These are phyloP conservation scores for Vararia minispora DNA, from an alignment of 768 basidiomycete species.

Conservation along the genomic window DNA sequence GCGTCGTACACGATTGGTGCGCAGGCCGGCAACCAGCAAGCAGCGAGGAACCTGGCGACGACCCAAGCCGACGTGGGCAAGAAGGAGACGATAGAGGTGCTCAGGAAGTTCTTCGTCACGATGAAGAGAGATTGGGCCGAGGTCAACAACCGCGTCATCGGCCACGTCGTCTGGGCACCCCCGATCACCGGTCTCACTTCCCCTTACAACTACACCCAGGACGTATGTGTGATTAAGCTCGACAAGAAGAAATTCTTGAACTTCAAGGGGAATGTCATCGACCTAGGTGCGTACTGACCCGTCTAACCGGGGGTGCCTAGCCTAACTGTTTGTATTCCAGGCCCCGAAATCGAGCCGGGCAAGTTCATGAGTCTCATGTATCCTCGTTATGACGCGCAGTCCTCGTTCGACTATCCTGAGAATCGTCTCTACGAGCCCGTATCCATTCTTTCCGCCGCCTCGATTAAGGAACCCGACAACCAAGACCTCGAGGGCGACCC, in stretches of 20 bases:
- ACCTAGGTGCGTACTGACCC: constrained; percentile 25
- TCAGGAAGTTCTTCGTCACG: constrained; percentile 11
- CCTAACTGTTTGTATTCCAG: constrained; percentile 16
- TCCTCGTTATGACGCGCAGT: constrained; percentile 9
- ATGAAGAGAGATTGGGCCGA: constrained; percentile 13
- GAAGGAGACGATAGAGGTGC: constrained; percentile 11
- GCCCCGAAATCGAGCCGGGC: constrained; percentile 12
- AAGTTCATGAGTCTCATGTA: constrained; percentile 14
- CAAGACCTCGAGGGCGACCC: constrained; percentile 17
- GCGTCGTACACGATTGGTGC: constrained; percentile 11
- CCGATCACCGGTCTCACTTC: too few species aligned
- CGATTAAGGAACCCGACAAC: constrained; percentile 16
- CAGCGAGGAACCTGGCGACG: constrained; percentile 10
- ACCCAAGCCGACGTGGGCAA: too few species aligned
- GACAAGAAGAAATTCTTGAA: constrained; percentile 26
- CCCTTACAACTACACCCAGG: constrained; percentile 24
- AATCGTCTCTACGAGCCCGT: constrained; percentile 14
- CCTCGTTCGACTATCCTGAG: constrained; percentile 18
- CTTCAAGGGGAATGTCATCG: constrained; percentile 25
- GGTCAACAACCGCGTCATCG: constrained; percentile 15
- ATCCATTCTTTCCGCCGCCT: constrained; percentile 15
- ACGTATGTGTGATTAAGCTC: constrained; percentile 29
- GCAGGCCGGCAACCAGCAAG: constrained; percentile 11
- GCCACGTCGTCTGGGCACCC: constrained; percentile 18
- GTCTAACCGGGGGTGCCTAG: constrained; percentile 16